Evolutionary conservation across 768 basidiomycete genomes (phyloP).

Genomic region (Lyophyllum decastes): DNA sequence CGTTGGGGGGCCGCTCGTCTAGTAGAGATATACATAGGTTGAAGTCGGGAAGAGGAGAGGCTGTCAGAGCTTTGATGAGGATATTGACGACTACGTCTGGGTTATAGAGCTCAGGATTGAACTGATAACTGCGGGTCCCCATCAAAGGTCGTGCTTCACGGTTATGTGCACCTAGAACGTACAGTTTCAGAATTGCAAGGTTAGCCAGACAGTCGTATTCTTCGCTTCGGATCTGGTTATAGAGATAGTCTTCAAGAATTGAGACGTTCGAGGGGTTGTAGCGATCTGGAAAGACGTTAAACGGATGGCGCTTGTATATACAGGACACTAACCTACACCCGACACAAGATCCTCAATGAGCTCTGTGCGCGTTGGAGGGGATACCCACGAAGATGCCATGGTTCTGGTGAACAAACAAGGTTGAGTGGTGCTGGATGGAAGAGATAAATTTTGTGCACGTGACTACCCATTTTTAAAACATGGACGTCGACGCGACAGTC

Average conservation of each 20-base stretch:
- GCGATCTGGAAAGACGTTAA: conserved; percentile 60
- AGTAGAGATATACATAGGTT: conserved; percentile 92
- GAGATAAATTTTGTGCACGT: conserved; percentile 27
- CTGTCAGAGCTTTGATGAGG: conserved; percentile 87
- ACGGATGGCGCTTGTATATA: neutral
- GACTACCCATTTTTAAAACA: conserved; percentile 5
- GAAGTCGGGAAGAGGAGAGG: conserved; percentile 89
- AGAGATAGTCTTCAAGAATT: conserved; percentile 95
- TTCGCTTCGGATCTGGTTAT: conserved; percentile 87
- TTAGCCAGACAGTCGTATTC: conserved; percentile 96
- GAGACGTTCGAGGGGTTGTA: conserved; percentile 95
- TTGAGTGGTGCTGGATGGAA: conserved; percentile 9
- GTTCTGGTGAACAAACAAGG: neutral
- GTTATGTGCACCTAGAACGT: conserved; percentile 18
- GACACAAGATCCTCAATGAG: conserved; percentile 91
- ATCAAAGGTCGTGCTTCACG: conserved; percentile 3
- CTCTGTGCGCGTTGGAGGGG: conserved; percentile 78
- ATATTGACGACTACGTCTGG: conserved; percentile 93
- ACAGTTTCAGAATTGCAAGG: conserved; percentile 93
- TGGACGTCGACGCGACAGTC: conserved; percentile 8
- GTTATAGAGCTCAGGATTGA: conserved; percentile 92
- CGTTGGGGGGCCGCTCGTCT: conserved; percentile 63
- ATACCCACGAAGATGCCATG: conserved; percentile 68
- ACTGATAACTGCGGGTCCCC: conserved; percentile 85
- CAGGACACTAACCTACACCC: conserved; percentile 71